Conservation (phyloP, 1,284 basidiomycete species). For the Leccinum subrobustum region DNA sequence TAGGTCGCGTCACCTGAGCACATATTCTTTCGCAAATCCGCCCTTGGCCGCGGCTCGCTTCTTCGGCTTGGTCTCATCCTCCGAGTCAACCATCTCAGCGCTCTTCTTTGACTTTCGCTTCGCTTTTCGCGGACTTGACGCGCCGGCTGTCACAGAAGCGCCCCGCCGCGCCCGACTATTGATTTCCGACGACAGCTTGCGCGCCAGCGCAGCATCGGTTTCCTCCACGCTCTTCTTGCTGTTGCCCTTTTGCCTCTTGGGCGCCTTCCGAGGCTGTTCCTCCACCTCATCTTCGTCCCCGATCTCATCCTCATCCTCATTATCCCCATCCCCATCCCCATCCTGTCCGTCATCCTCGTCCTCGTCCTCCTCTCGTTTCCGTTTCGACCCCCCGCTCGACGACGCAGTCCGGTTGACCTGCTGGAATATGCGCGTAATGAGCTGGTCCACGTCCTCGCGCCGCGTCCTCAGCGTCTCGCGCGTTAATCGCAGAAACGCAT, state of each 20-base stretch:
- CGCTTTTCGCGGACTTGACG: slow-evolving; percentile 38
- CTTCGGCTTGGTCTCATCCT: slow-evolving; percentile 39
- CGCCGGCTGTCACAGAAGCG: slow-evolving; percentile 45
- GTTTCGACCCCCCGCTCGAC: slow-evolving; percentile 31
- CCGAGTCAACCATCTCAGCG: slow-evolving; percentile 55
- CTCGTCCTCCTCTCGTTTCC: slow-evolving; percentile 32
- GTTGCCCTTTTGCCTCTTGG: slow-evolving; percentile 49
- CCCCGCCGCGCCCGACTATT: slow-evolving; percentile 61
- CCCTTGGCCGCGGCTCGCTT: slow-evolving; percentile 51
- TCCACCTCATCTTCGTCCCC: slow-evolving; percentile 29
- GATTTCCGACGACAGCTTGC: slow-evolving; percentile 68
- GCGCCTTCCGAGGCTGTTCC: slow-evolving; percentile 28
- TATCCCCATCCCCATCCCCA: neutral
- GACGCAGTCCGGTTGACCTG: slow-evolving; percentile 44
- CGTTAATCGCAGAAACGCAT: slow-evolving; percentile 42
- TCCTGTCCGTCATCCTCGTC: neutral
- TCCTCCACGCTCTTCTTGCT: slow-evolving; percentile 42
- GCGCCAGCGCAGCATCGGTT: slow-evolving; percentile 65
- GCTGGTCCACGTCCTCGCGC: slow-evolving; percentile 54
- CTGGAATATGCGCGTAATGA: slow-evolving; percentile 63
- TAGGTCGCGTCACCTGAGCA: slow-evolving; percentile 54
- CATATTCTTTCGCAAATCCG: slow-evolving; percentile 76
- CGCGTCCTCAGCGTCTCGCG: slow-evolving; percentile 55
- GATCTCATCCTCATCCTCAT: neutral
- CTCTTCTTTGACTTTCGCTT: slow-evolving; percentile 57